Base-by-base conservation (phyloP, 2,329 filamentous ascomycete species). In the Neurospora sp. region DNA sequence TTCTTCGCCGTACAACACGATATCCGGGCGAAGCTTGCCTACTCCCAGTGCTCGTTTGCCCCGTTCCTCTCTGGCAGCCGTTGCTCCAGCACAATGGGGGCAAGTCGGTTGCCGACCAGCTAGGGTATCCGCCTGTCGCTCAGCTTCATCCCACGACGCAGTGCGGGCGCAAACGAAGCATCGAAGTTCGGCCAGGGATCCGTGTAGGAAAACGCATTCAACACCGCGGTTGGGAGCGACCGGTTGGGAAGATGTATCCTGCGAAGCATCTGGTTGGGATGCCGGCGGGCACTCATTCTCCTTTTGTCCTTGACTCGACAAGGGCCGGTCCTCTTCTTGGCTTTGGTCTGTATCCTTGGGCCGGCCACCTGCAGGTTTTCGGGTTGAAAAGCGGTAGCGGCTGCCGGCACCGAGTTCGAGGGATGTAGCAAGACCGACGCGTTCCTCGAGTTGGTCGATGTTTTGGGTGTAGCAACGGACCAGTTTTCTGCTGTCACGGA, bases 391-490 rank as follows among this genome's bases (percentile, higher is more conserved):
- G 1, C 88, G 82, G 11, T 85, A 84, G 52, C 86, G 84, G 73
- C 84, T 87, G 1, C 90, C 90, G 1, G 88, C 85, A 0, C 90
- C 90, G 39, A 86, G 82, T 11, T 82, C 80, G 8, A 92, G 81
- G 69, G 88, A 85, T 0, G 88, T 91, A 17, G 84, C 87, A 3
- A 92, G 81, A 3, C 89, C 90, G 62, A 91, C 88, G 70, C 90
- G 88, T 75, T 89, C 87, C 76, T 92, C 90, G 6, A 92, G 86
- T 72, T 88, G 87, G 74, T 92, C 90, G 73, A 92, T 92, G 73
- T 92, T 92, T 74, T 92, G 90, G 0, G 90, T 92, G 75, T 92
- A 92, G 75, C 89, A 91, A 46, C 90, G 83, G 39, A 91, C 88
- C 5, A 92, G 82, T 72, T 90, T 89, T 3, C 89, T 88, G 4